phyloP scores from a whole-genome alignment of 75 land plant genomes.

The Chamaecyparis obtusa region DNA sequence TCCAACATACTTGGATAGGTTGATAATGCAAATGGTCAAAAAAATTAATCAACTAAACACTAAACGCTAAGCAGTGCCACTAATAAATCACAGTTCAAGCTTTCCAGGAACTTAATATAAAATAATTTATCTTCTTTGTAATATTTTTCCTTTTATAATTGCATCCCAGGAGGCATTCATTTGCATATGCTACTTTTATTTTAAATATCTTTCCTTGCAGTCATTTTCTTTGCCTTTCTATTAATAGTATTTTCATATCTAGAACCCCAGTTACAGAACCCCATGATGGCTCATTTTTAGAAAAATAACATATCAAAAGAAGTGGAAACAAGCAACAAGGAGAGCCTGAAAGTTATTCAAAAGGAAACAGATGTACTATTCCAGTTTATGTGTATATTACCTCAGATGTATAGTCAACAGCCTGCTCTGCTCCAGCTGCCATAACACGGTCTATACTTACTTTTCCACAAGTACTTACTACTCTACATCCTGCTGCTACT shows the following conservation, averaged over 20 bases:
- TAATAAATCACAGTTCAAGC: background rate
- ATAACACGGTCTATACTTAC: constrained; percentile 63
- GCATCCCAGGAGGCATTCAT: background rate
- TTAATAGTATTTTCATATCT: background rate
- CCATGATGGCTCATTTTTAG: background rate
- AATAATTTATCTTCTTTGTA: background rate
- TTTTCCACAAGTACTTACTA: constrained; percentile 79
- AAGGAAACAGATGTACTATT: background rate
- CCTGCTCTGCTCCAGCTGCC: constrained; percentile 86
- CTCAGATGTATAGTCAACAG: constrained; percentile 81
- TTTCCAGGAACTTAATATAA: background rate
- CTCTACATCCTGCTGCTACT: constrained; percentile 72
- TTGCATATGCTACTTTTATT: background rate
- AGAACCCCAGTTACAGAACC: background rate
- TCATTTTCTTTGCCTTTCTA: background rate
- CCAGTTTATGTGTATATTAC: constrained; percentile 27
- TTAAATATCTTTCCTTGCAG: background rate
- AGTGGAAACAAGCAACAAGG: background rate
- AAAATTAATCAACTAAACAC: background rate
- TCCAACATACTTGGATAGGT: background rate
- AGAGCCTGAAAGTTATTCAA: background rate
- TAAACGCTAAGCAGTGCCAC: background rate
- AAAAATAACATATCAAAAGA: background rate
- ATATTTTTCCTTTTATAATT: background rate
- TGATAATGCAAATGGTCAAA: background rate